Evolutionary conservation across 768 basidiomycete genomes (phyloP).

Genomic region (Bullera alba): DNA sequence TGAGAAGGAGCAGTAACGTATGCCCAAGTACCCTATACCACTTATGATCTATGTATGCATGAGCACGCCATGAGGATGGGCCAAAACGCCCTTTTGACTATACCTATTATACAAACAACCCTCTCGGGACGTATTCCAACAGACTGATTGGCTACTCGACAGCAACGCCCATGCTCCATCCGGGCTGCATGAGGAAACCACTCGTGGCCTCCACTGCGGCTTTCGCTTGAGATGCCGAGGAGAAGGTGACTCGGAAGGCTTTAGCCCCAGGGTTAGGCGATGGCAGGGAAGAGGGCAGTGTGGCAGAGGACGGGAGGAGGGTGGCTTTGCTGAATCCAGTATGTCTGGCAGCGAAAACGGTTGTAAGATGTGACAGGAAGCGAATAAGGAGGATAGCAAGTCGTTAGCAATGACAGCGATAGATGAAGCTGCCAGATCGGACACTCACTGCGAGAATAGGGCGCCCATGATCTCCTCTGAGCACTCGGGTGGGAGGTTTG

Average conservation of each 20-base stretch:
- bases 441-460: constrained; percentile 83
- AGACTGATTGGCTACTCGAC: constrained; percentile 6
- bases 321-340: constrained; percentile 70
- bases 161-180: constrained; percentile 39
- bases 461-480: constrained; percentile 78
- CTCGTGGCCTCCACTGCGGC: constrained; percentile 75
- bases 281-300: constrained; percentile 25
- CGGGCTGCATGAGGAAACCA: constrained; percentile 68
- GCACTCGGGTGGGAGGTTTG: constrained; percentile 84
- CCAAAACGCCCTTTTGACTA: not conserved
- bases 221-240: constrained; percentile 64
- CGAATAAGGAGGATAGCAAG: constrained; percentile 2
- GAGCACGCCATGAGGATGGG: not conserved
- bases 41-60: not conserved
- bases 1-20: no score
- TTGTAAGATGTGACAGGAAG: not conserved
- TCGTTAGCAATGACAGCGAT: not conserved
- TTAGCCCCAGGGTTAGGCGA: constrained; percentile 51
- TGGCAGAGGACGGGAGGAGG: constrained; percentile 52
- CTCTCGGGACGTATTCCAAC: no score
- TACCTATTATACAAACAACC: not conserved
- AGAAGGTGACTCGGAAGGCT: constrained; percentile 73
- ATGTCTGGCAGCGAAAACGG: constrained; percentile 54
- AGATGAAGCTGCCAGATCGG: not conserved
- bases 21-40: no score